Base-by-base conservation (phyloP, 345 rosid species). In the Camelina sativa region DNA sequence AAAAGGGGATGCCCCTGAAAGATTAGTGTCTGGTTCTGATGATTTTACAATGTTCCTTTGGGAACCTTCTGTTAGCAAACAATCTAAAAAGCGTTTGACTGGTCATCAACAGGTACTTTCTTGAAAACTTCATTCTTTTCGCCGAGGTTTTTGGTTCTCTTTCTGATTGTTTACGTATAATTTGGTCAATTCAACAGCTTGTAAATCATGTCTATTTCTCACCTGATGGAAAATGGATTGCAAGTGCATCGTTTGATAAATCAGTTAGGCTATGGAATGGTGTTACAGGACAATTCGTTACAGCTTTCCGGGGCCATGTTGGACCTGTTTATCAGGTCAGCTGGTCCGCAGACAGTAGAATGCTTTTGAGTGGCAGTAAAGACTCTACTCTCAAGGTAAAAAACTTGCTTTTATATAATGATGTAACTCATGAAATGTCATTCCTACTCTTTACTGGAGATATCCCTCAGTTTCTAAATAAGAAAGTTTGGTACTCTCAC, bases 331-430 rank as follows among this genome's bases (percentile, higher is more conserved):
- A 95, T 81, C 99, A 90, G 66, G 84, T 95, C 77, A 90, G 98
- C 85, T 95, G 99, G 99, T 95, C 98, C 0, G 96, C 99, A 30
- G 99, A 95, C 79, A 92, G 98, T 79, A 87, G 97, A 77, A 81
- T 92, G 87, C 97, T 95, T 75, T 80, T 95, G 71, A 95, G 99
- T 80, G 96, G 97, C 62, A 95, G 98, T 80, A 92, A 92, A 75
- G 99, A 95, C 82, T 88, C 98, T 74, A 95, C 99, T 37, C 78
- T 92, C 76, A 92, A 95, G 97, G 97, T 91, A 78, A 76, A 19
- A 28, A 51, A 23, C 64, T 32, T 38, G 1, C 9, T 75, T 58
- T 35, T 30, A 20, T 46, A 46, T 50, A 38, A 17, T 62, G 12
- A 28, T 8, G 1, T 0, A 5, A 40, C 44, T 73, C 1, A 9